phyloP scores from a whole-genome alignment of 192 early-diverging fungal species.

The Chytriomyces hyalinus region DNA sequence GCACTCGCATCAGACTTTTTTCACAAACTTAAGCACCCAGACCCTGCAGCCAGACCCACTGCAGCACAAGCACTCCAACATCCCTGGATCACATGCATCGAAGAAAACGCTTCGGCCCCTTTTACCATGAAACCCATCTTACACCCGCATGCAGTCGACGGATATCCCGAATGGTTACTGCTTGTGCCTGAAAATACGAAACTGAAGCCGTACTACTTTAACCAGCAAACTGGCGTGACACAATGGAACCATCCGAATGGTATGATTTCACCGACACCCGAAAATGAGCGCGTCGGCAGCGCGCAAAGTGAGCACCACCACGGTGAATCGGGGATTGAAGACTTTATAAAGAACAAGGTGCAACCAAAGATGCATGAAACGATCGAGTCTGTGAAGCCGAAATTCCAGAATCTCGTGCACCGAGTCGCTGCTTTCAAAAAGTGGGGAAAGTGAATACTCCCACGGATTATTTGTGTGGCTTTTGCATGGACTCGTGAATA shows the following conservation, averaged over 20 bases:
- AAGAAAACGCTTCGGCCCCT: background rate
- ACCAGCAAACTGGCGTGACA: conserved; percentile 6
- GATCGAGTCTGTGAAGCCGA: conserved; percentile 2
- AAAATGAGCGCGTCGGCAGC: background rate
- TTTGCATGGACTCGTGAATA: no score
- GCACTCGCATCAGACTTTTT: conserved; percentile 74
- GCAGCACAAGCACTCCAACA: conserved; percentile 76
- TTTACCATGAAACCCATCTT: background rate
- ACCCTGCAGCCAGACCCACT: conserved; percentile 70
- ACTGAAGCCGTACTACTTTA: conserved; percentile 2
- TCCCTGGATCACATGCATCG: conserved; percentile 67
- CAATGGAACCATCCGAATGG: conserved; percentile 20
- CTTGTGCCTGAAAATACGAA: conserved; percentile 1
- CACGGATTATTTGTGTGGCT: no score
- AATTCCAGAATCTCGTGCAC: background rate
- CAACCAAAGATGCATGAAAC: background rate
- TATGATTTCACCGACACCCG: background rate
- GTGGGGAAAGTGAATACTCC: background rate
- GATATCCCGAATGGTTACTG: background rate
- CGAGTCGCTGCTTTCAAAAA: background rate
- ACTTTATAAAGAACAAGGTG: background rate
- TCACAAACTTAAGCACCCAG: conserved; percentile 59
- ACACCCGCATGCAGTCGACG: background rate
- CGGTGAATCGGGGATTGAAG: background rate
- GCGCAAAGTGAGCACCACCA: background rate